Evolutionary conservation across 1,284 basidiomycete genomes (phyloP).

Genomic region (Boletus sp.): DNA sequence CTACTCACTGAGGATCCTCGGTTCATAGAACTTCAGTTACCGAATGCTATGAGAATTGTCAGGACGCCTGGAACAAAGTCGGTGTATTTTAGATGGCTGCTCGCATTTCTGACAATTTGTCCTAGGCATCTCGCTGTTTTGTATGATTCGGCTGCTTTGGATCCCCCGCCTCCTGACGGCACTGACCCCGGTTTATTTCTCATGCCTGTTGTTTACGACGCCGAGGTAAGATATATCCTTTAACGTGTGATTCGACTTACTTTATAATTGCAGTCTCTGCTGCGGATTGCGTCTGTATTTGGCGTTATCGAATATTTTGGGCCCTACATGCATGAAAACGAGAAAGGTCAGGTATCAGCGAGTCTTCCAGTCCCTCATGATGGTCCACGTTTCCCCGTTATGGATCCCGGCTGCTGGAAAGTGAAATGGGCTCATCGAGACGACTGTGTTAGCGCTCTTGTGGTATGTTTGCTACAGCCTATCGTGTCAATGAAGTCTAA

Average conservation of each 20-base stretch:
- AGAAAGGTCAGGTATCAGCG: constrained; percentile 20
- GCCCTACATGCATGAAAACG: constrained; percentile 28
- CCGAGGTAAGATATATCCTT: constrained; percentile 46
- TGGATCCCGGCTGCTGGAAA: constrained; percentile 69
- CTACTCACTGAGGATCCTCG: constrained; percentile 25
- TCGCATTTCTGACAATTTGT: constrained; percentile 2
- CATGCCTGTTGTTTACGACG: constrained; percentile 59
- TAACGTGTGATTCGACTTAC: constrained; percentile 7
- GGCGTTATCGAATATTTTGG: constrained; percentile 55
- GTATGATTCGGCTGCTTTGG: constrained; percentile 59
- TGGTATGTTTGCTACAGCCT: constrained; percentile 47
- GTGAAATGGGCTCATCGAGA: constrained; percentile 77
- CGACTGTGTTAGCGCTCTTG: constrained; percentile 69
- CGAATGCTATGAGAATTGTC: constrained; percentile 56
- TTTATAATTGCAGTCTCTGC: constrained; percentile 43
- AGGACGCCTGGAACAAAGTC: constrained; percentile 36
- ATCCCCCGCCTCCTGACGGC: constrained; percentile 31
- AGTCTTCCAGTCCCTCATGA: constrained; percentile 56
- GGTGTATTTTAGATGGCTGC: constrained; percentile 1
- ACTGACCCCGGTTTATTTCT: constrained; percentile 49
- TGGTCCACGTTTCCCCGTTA: constrained; percentile 51
- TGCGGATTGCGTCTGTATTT: constrained; percentile 53
- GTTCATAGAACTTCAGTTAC: constrained; percentile 47
- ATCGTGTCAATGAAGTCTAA: constrained; percentile 9
- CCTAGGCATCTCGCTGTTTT: constrained; percentile 55